phyloP scores from a whole-genome alignment of 1,139 yeast species.

The Suhomyces anneliseae region DNA sequence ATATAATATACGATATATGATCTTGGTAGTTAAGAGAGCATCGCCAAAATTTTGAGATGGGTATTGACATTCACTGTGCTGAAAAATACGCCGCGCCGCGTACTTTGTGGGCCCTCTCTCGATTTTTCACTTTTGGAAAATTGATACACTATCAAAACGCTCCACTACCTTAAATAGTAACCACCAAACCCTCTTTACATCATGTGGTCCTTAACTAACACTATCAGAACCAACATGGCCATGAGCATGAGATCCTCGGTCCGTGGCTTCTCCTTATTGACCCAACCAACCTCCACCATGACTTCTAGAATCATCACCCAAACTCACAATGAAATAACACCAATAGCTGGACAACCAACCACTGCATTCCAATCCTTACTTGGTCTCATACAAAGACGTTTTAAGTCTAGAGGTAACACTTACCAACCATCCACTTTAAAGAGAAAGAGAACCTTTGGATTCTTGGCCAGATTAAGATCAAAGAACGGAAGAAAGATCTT shows the following conservation, averaged over 20 bases:
- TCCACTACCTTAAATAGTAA: no score
- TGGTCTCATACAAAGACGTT: slow-evolving; percentile 59
- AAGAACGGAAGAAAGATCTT: slow-evolving; percentile 78
- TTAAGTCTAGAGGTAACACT: slow-evolving; percentile 90
- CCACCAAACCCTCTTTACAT: background rate
- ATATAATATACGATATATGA: background rate
- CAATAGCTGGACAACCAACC: slow-evolving; percentile 7
- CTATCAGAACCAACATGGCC: slow-evolving; percentile 9
- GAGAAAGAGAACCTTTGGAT: slow-evolving; percentile 88
- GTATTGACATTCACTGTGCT: background rate
- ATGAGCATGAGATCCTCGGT: slow-evolving; percentile 6
- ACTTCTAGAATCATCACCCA: slow-evolving; percentile 3
- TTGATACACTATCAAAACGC: no score
- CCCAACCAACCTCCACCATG: slow-evolving; percentile 16
- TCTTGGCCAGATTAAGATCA: slow-evolving; percentile 82
- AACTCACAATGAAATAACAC: slow-evolving; percentile 6
- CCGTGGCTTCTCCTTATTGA: slow-evolving; percentile 19
- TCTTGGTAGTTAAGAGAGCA: background rate
- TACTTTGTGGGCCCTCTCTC: background rate
- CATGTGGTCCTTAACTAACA: slow-evolving; percentile 12
- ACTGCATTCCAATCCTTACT: slow-evolving; percentile 27
- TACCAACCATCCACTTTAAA: slow-evolving; percentile 91
- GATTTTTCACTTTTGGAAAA: slow-evolving; percentile 5
- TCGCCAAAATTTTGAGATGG: slow-evolving; percentile 8
- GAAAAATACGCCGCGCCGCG: slow-evolving; percentile 1